Evolutionary conservation across 2,329 filamentous ascomycete genomes (phyloP).

Genomic region (Cercospora berteroae): DNA sequence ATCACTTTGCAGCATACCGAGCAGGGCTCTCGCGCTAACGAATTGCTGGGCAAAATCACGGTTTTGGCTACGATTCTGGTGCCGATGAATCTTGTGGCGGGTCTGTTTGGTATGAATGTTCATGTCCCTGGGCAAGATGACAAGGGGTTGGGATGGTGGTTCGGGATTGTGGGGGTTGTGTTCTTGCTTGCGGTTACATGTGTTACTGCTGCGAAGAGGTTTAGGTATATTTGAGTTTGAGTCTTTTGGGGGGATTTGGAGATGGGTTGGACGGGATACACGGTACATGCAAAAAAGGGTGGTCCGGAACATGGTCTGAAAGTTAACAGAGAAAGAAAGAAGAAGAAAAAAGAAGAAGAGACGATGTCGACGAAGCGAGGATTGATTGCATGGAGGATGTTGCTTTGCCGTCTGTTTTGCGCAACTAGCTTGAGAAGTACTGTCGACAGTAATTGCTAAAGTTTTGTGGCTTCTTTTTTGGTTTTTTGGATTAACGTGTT

Average conservation of each 20-base stretch:
- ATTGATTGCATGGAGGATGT: neutral
- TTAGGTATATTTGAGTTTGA: conserved; percentile 42
- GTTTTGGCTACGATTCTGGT: conserved; percentile 93
- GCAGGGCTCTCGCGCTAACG: conserved; percentile 83
- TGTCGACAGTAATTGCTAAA: neutral
- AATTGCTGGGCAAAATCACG: conserved; percentile 90
- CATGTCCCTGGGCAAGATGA: conserved; percentile 61
- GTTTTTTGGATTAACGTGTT: too few relatives aligned
- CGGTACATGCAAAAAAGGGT: neutral
- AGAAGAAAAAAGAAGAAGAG: neutral
- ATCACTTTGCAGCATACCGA: conserved; percentile 88
- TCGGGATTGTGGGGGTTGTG: conserved; percentile 60
- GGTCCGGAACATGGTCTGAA: too few relatives aligned
- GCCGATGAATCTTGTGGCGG: conserved; percentile 87
- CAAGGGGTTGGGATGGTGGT: conserved; percentile 55
- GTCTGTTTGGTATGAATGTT: conserved; percentile 87
- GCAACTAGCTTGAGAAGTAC: neutral
- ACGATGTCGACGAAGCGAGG: neutral
- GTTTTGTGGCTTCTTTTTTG: neutral
- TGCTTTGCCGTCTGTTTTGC: neutral
- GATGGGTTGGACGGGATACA: neutral
- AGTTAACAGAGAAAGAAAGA: neutral
- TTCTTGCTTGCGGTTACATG: conserved; percentile 44
- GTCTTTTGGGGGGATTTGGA: neutral
- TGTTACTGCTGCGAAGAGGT: conserved; percentile 43